Evolutionary conservation across 78 protist species (phyloP), one percentile per base, ranked within the genome.

Genomic region (Mastigamoeba balamuthi): DNA sequence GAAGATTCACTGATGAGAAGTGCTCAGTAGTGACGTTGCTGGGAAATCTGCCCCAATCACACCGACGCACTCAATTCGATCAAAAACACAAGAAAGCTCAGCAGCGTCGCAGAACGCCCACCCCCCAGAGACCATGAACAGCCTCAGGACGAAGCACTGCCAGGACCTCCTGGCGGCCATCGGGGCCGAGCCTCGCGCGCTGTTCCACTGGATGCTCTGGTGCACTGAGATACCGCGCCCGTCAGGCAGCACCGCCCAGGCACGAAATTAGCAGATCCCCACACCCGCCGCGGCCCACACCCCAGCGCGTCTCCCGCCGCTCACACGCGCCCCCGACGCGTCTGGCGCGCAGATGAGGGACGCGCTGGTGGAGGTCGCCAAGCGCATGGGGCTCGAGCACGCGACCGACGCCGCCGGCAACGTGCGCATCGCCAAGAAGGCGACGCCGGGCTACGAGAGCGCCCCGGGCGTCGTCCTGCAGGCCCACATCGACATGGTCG

Each of bases 401-500:
- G 76, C 63, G 25, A 28, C 4, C 40, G 84, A 80, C 58, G 6
- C 66, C 0, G 69, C 69, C 28, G 72, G 72, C 28, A 80, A 80
- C 37, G 77, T 80, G 9, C 17, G 39, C 8, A 52, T 76, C 25
- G 3, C 52, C 29, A 30, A 4, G 3, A 77, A 77, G 25, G 88
- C 84, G n/a, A 8, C 79, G 7, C 64, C 53, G n/a, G 80, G 84
- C 9, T 77, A 52, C 25, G 79, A 77, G 27, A 35, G 8, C n/a
- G 40, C 44, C n/a, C 78, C 88, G 28, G 35, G 53, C 4, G 83
- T 84, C 5, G 9, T 43, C 38, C 30, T 84, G 17, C 88, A 82
- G 53, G 75, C 64, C 33, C 88, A 84, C 65, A 4, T 74, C 43
- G 88, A 84, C 36, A 80, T 84, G 75, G 88, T 84, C 9, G 17